phyloP scores from a whole-genome alignment of 78 protist species.

The Acrasis kona region DNA sequence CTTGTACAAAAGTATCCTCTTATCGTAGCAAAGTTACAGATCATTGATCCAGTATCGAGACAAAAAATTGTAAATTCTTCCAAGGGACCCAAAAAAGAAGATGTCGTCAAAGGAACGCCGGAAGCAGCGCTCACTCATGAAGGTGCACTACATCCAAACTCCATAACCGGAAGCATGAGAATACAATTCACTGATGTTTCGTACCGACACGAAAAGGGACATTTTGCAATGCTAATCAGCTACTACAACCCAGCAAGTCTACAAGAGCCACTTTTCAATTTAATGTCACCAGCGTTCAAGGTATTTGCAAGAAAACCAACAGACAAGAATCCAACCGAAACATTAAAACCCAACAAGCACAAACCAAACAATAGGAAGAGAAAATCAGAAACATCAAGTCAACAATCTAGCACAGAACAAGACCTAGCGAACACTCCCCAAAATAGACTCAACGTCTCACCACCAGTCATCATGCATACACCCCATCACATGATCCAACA shows the following conservation, averaged over 20 bases:
- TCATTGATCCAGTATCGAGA: not conserved
- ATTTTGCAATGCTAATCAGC: not conserved
- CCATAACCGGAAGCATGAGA: not conserved
- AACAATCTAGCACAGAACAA: not conserved
- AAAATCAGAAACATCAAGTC: not conserved
- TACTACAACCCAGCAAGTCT: not conserved
- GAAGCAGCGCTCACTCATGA: no score
- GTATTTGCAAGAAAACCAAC: conserved; percentile 1
- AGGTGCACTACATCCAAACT: no score
- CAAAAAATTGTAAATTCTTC: not conserved
- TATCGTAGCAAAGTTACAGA: not conserved
- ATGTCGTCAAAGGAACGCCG: not conserved
- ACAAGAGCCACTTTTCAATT: not conserved
- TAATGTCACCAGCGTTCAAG: not conserved
- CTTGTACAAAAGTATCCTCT: not conserved
- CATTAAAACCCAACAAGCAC: not conserved
- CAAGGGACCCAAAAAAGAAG: not conserved
- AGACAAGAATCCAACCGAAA: not conserved
- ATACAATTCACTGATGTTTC: conserved; percentile 1
- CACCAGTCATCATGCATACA: not conserved
- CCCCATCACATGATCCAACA: not conserved
- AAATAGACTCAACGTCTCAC: not conserved
- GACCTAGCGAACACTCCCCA: not conserved
- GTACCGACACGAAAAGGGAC: not conserved
- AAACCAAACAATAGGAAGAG: not conserved